phyloP scores from a whole-genome alignment of 306 rosid genomes.

The Oemleria cerasiformis region DNA sequence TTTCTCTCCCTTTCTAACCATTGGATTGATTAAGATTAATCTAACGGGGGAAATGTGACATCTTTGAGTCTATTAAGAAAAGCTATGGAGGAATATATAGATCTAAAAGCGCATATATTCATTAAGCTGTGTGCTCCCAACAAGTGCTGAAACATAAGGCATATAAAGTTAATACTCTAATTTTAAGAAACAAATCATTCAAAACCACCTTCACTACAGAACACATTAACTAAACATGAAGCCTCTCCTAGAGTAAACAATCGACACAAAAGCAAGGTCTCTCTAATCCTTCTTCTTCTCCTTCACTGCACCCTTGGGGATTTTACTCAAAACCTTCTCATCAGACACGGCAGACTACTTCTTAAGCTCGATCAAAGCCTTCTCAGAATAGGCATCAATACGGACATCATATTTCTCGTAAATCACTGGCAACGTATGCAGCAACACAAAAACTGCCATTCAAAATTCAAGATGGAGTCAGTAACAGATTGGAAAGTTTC shows the following conservation, averaged over 20 bases:
- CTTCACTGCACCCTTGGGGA: conserved; percentile 48
- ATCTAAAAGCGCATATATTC: conserved; percentile 19
- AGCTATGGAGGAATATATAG: neutral
- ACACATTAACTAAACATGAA: neutral
- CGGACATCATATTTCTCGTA: conserved; percentile 51
- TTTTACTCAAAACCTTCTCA: conserved; percentile 54
- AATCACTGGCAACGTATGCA: conserved; percentile 42
- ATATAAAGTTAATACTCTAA: neutral
- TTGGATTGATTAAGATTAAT: too few species aligned
- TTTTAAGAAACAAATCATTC: neutral
- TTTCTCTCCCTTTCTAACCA: too few species aligned
- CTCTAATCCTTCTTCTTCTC: conserved; percentile 50
- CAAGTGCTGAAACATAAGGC: conserved; percentile 8
- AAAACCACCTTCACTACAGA: conserved; percentile 2
- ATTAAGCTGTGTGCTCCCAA: conserved; percentile 17
- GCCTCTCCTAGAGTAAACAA: neutral
- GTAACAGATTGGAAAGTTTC: neutral
- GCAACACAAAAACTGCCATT: conserved; percentile 41
- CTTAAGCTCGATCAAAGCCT: conserved; percentile 40
- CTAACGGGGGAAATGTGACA: too few species aligned
- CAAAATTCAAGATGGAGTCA: conserved; percentile 9
- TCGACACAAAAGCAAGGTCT: neutral
- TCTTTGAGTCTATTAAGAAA: too few species aligned
- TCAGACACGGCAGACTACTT: conserved; percentile 49
- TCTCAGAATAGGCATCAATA: conserved; percentile 45